Evolutionary conservation across 2,329 filamentous ascomycete species (phyloP).

Genomic region (Apiospora koreana): DNA sequence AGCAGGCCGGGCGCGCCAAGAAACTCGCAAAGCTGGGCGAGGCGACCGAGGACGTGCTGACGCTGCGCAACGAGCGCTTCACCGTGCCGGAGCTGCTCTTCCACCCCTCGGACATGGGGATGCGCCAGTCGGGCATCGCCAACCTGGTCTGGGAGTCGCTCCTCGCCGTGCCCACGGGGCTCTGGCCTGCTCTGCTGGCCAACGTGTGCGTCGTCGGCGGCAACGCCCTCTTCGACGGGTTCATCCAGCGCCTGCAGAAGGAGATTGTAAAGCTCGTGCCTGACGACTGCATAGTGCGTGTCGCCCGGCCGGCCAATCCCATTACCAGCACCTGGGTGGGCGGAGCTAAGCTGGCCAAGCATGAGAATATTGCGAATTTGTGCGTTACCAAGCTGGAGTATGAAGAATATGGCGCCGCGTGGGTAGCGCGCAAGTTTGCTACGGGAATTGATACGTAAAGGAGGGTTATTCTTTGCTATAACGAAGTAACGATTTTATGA

Average conservation of each 20-base stretch:
- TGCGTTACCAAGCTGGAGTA: conserved; percentile 89
- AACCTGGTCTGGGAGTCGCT: conserved; percentile 83
- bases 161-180: conserved; percentile 70
- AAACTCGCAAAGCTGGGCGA: conserved; percentile 42
- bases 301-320: conserved; percentile 70
- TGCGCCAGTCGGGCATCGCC: conserved; percentile 79
- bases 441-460: conserved; percentile 25
- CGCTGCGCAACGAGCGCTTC: conserved; percentile 90
- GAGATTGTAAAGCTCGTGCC: conserved; percentile 74
- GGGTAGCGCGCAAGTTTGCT: conserved; percentile 73
- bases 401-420: conserved; percentile 76
- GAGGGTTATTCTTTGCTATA: neutral
- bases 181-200: conserved; percentile 81
- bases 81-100: conserved; percentile 88
- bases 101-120: conserved; percentile 79
- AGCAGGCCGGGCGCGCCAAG: conserved; percentile 53
- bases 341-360: conserved; percentile 73
- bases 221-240: conserved; percentile 76
- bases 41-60: conserved; percentile 72
- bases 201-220: conserved; percentile 91
- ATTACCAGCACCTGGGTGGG: conserved; percentile 84
- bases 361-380: conserved; percentile 58
- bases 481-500: neutral
- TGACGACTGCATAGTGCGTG: conserved; percentile 75
- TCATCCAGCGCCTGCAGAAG: conserved; percentile 75